Evolutionary conservation across 2,329 filamentous ascomycete genomes (phyloP).

Genomic region (Venturia oleaginea): DNA sequence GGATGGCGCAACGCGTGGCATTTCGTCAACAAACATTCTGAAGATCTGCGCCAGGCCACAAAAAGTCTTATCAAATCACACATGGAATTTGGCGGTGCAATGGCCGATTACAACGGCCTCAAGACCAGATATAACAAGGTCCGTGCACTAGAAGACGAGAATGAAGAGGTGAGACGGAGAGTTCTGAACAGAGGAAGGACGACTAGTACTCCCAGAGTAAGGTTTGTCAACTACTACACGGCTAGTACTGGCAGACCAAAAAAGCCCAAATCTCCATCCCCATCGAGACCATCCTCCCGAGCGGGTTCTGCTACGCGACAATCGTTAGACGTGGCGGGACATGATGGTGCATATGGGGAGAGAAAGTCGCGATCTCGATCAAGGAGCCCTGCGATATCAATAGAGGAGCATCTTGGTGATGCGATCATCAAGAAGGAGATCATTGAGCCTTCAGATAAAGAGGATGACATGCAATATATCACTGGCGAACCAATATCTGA

Average conservation of each 20-base stretch:
- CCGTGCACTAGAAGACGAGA: slow-evolving; percentile 61
- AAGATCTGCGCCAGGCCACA: slow-evolving; percentile 60
- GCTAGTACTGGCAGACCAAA: slow-evolving; percentile 66
- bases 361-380: slow-evolving; percentile 14
- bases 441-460: slow-evolving; percentile 1
- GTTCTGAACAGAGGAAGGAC: slow-evolving; percentile 21
- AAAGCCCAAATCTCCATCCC: slow-evolving; percentile 35
- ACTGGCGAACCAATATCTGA: background rate
- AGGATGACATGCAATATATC: slow-evolving; percentile 1
- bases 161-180: slow-evolving; percentile 33
- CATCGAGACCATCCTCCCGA: background rate
- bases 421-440: background rate
- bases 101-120: slow-evolving; percentile 67
- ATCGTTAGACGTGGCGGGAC: slow-evolving; percentile 13
- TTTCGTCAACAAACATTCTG: slow-evolving; percentile 74
- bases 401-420: slow-evolving; percentile 34
- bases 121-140: slow-evolving; percentile 61
- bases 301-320: background rate
- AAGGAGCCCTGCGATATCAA: slow-evolving; percentile 35
- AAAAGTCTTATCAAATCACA: slow-evolving; percentile 69
- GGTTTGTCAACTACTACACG: slow-evolving; percentile 88
- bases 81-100: slow-evolving; percentile 70
- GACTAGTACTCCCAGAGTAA: slow-evolving; percentile 44
- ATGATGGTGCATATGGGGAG: slow-evolving; percentile 7
- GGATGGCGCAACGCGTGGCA: slow-evolving; percentile 60